Evolutionary conservation across 2,329 filamentous ascomycete genomes (phyloP).

Genomic region (Lachnellula cervina): DNA sequence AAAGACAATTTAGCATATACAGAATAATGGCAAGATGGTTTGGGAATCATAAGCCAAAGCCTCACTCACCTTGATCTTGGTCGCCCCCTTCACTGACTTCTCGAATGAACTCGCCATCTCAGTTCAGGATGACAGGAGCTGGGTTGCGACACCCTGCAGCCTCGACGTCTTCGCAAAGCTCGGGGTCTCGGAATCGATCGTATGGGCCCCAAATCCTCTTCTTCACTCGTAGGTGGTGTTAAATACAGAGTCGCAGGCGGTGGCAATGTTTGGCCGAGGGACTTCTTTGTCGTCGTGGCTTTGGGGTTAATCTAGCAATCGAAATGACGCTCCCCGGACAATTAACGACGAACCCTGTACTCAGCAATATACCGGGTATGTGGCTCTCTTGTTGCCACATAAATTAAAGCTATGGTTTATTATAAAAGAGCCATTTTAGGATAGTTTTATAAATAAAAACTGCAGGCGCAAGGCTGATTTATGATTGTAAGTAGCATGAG

Average conservation of each 20-base stretch:
- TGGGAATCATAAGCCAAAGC: not conserved
- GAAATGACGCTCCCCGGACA: slow-evolving; percentile 14
- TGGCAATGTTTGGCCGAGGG: slow-evolving; percentile 7
- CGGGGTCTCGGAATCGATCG: not conserved
- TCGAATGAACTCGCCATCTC: slow-evolving; percentile 85
- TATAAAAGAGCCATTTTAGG: no score
- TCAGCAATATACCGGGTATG: not conserved
- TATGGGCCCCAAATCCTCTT: not conserved
- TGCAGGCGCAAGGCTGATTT: no score
- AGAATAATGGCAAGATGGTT: not conserved
- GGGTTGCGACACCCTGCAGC: slow-evolving; percentile 21
- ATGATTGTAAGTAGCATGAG: no score
- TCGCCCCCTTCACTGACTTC: slow-evolving; percentile 98
- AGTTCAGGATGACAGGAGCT: slow-evolving; percentile 9
- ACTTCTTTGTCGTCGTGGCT: slow-evolving; percentile 8
- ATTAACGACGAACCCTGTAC: not conserved
- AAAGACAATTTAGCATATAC: slow-evolving; percentile 11
- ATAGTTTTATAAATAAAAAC: no score
- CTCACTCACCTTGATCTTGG: slow-evolving; percentile 83
- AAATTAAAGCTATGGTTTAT: no score
- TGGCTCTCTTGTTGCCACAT: no score
- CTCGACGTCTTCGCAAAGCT: not conserved
- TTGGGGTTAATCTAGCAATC: slow-evolving; percentile 9
- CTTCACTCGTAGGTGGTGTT: not conserved
- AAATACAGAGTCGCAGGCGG: slow-evolving; percentile 1